Conservation (phyloP, 306 rosid genomes). For the Arachis stenosperma region DNA sequence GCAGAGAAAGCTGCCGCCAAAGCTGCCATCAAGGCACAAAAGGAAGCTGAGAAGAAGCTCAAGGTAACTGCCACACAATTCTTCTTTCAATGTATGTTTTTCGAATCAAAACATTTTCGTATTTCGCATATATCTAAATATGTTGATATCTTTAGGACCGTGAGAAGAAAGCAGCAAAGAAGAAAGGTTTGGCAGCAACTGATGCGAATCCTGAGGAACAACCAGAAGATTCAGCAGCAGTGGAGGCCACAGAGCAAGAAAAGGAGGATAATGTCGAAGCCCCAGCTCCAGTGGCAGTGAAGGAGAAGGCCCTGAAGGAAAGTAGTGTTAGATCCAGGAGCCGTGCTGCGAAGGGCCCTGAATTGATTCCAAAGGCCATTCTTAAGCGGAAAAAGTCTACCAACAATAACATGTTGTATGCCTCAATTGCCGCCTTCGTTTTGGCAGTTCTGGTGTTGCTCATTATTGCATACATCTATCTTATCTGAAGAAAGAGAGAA, state of each 20-base stretch:
- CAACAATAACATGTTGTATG: conserved; percentile 73
- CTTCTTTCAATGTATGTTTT: neutral
- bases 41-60: conserved; percentile 93
- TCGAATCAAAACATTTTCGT: neutral
- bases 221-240: conserved; percentile 40
- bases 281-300: conserved; percentile 48
- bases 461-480: conserved; percentile 65
- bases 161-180: conserved; percentile 90
- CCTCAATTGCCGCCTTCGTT: conserved; percentile 50
- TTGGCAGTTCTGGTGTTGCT: conserved; percentile 49
- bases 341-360: conserved; percentile 58
- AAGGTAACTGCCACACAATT: conserved; percentile 53
- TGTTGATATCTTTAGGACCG: conserved; percentile 57
- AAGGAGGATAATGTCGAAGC: conserved; percentile 52
- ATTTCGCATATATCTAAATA: neutral
- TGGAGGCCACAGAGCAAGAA: conserved; percentile 58
- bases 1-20: conserved; percentile 85
- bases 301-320: conserved; percentile 61
- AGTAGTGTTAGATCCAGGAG: conserved; percentile 50
- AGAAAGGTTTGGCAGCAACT: conserved; percentile 54
- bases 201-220: conserved; percentile 57
- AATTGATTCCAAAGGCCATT: conserved; percentile 57
- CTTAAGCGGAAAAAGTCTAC: conserved; percentile 73
- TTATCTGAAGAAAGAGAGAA: conserved; percentile 37
- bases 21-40: conserved; percentile 73